Base-by-base conservation (phyloP, 2,329 filamentous ascomycete species). In the Fusarium gaditjirri region DNA sequence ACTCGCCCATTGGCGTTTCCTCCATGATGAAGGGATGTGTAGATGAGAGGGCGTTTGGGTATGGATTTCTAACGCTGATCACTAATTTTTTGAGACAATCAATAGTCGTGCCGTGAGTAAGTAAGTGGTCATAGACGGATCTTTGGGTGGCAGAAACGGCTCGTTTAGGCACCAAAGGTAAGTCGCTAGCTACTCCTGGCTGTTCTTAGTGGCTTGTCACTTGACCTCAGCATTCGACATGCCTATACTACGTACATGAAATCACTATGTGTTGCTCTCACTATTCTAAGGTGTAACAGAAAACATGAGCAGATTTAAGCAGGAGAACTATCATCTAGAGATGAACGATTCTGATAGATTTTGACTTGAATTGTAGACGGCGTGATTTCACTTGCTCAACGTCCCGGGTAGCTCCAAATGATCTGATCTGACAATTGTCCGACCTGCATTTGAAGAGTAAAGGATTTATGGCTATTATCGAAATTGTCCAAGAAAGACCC, bases 1-100 rank as follows among this genome's bases (percentile, higher is more conserved):
- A 79, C 71, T 81, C 80, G 54, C 78, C 79, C 66, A 81, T 75
- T 27, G 78, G 79, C 39, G 80, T 81, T 57, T 80, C 78, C 41
- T 80, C 79, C 79, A 80, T 80, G 46, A 35, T 65, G 46, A 36
- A 19, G 38, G 38, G 53, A 17, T 33, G 13, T 29, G 25, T 21
- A 13, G 6, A 16, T 27, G 13, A 12, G 14, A 6, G 38, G 14
- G 8, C 6, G 23, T 16, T 42, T 23, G 10, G 4, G 35, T 36
- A 9, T n/a, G 19, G 12, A 46, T 23, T 19, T 25, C 16, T 21
- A 6, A 25, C 31, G 8, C 11, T 27, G 29, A 19, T 11, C 44
- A 23, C 42, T 33, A 19, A 27, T 27, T 60, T 42, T 42, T 35
- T 12, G 29, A 41, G 46, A 53, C 29, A 21, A 27, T 47, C 25